phyloP scores from a whole-genome alignment of 345 rosid genomes.

The Psidium guajava region DNA sequence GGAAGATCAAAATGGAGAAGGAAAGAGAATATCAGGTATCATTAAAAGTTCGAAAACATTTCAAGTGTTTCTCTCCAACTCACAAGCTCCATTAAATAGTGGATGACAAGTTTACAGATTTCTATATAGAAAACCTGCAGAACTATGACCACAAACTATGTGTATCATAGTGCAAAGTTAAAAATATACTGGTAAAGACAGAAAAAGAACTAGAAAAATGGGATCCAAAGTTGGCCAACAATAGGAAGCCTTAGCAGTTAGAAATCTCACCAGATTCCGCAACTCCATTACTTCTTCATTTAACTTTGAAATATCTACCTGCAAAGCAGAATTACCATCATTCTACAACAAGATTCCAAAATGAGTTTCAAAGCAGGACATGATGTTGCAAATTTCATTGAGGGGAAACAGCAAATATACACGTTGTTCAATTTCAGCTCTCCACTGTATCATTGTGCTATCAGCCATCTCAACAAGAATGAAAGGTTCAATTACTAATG shows the following conservation, averaged over 20 bases:
- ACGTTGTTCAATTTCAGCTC: neutral
- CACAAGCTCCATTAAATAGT: neutral
- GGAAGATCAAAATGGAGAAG: neutral
- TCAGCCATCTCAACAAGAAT: neutral
- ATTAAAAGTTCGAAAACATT: neutral
- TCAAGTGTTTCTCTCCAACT: neutral
- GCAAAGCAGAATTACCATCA: slow-evolving; percentile 1
- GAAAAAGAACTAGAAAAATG: neutral
- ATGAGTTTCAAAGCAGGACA: neutral
- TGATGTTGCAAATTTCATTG: neutral
- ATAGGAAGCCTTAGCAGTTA: neutral
- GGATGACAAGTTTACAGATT: neutral
- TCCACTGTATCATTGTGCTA: neutral
- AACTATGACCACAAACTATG: neutral
- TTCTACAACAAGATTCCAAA: neutral
- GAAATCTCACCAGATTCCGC: slow-evolving; percentile 20
- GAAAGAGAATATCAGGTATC: neutral
- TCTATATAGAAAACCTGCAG: neutral
- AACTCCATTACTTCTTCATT: slow-evolving; percentile 21
- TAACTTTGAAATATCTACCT: slow-evolving; percentile 36
- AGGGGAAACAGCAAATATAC: neutral
- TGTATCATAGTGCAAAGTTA: neutral
- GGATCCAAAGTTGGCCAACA: neutral
- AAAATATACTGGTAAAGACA: neutral
- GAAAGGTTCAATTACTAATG: neutral